These are phyloP conservation scores for Neurospora sp. DNA, from an alignment of 495 filamentous ascomycete species.

Conservation along the genomic window DNA sequence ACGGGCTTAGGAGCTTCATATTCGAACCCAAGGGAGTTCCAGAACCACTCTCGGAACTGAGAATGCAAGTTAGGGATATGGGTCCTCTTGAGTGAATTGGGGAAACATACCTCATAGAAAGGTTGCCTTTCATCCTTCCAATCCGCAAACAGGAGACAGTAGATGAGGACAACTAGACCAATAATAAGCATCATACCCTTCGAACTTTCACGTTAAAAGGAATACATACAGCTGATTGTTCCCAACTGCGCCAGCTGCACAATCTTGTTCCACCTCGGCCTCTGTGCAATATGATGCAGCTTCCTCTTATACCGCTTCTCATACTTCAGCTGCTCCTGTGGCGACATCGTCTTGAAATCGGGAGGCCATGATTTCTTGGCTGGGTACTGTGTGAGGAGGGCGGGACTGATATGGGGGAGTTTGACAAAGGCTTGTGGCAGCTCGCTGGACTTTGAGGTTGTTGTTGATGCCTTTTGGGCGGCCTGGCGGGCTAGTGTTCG, in stretches of 20 bases:
- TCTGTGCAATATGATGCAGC: slow-evolving; percentile 58
- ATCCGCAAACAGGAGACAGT: slow-evolving; percentile 69
- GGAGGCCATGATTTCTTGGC: slow-evolving; percentile 87
- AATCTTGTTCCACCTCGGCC: slow-evolving; percentile 64
- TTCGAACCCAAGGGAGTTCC: slow-evolving; percentile 14
- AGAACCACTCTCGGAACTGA: slow-evolving; percentile 18
- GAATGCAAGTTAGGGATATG: not conserved
- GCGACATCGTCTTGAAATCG: slow-evolving; percentile 70
- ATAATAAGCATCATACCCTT: too few relatives aligned
- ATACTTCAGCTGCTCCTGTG: slow-evolving; percentile 76
- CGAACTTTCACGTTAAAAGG: too few relatives aligned
- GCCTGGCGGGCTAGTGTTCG: not conserved
- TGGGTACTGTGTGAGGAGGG: slow-evolving; percentile 47
- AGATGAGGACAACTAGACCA: slow-evolving; percentile 53
- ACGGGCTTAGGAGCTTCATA: not conserved
- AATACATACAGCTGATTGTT: slow-evolving; percentile 45
- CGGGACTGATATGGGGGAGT: slow-evolving; percentile 16
- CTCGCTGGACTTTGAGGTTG: not conserved
- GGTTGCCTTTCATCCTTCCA: slow-evolving; percentile 53
- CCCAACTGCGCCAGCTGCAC: slow-evolving; percentile 62
- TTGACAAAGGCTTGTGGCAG: not conserved
- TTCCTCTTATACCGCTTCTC: slow-evolving; percentile 67
- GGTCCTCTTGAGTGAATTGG: not conserved
- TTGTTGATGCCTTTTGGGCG: not conserved
- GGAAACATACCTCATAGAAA: slow-evolving; percentile 45